Evolutionary conservation across 2,329 filamentous ascomycete genomes (phyloP).

Genomic region (Botryosphaeria dothidea): DNA sequence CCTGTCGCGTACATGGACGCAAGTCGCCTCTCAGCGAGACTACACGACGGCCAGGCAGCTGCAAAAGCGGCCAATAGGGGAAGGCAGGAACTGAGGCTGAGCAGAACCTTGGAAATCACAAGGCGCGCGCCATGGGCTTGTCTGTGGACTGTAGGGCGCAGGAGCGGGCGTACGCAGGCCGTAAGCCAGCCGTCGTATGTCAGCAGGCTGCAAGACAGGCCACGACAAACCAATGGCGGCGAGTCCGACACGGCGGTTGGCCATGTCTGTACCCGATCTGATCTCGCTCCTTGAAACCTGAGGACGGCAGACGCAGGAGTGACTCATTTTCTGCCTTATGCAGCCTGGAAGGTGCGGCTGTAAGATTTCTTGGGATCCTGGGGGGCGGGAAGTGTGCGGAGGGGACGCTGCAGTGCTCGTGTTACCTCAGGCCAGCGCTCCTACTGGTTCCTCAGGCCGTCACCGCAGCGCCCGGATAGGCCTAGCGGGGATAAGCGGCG

Average conservation of each 20-base stretch:
- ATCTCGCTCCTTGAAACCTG: constrained; percentile 9
- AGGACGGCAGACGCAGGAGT: neutral
- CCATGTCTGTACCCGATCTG: neutral
- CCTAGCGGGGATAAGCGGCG: neutral
- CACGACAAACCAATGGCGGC: neutral
- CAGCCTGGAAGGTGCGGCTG: neutral
- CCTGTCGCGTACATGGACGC: neutral
- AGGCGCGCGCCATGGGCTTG: neutral
- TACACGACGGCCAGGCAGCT: neutral
- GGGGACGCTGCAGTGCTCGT: constrained; percentile 1
- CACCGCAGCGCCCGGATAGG: neutral
- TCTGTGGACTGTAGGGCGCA: neutral
- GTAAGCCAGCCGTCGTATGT: constrained; percentile 1
- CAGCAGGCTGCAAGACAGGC: constrained; percentile 1
- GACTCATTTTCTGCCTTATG: constrained; percentile 7
- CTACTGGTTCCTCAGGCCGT: neutral
- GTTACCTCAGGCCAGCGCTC: neutral
- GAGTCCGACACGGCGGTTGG: neutral
- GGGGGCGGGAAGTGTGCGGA: neutral
- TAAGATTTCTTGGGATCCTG: neutral
- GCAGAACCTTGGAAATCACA: neutral
- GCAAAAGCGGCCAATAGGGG: neutral
- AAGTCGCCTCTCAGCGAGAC: neutral
- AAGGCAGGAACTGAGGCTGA: constrained; percentile 1
- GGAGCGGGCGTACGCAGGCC: neutral